Evolutionary conservation across 1,284 basidiomycete species (phyloP).

Genomic region (Ustilago xerochloae): DNA sequence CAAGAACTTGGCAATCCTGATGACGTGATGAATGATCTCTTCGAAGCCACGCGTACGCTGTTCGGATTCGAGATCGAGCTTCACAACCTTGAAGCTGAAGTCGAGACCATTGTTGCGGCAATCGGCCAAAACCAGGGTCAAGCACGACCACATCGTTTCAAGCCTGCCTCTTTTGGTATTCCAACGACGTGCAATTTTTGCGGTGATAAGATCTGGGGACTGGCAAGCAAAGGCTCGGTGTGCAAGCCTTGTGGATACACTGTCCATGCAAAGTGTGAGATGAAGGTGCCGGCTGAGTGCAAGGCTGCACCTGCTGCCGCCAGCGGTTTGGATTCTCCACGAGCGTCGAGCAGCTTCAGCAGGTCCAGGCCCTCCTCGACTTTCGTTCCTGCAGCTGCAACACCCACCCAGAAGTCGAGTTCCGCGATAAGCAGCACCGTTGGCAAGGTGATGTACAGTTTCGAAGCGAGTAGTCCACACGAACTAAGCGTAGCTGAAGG

Average conservation of each 20-base stretch:
- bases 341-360: background rate
- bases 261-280: conserved; percentile 58
- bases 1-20: conserved; percentile 48
- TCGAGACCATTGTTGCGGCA: conserved; percentile 30
- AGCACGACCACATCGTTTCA: conserved; percentile 55
- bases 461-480: conserved; percentile 50
- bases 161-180: conserved; percentile 53
- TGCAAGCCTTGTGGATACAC: conserved; percentile 60
- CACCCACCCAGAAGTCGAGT: background rate
- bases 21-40: conserved; percentile 54
- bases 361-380: background rate
- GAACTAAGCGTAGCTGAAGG: conserved; percentile 52
- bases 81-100: conserved; percentile 39
- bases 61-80: conserved; percentile 45
- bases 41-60: conserved; percentile 31
- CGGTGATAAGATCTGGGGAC: conserved; percentile 53
- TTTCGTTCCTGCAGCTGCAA: background rate
- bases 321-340: background rate
- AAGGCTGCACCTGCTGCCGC: conserved; percentile 27
- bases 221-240: conserved; percentile 48
- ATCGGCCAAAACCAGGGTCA: conserved; percentile 50
- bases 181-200: conserved; percentile 56
- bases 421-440: background rate
- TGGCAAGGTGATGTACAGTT: conserved; percentile 41
- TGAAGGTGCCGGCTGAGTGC: conserved; percentile 58